phyloP scores from a whole-genome alignment of 352 stramenopile species.

The Pythium apleroticum region DNA sequence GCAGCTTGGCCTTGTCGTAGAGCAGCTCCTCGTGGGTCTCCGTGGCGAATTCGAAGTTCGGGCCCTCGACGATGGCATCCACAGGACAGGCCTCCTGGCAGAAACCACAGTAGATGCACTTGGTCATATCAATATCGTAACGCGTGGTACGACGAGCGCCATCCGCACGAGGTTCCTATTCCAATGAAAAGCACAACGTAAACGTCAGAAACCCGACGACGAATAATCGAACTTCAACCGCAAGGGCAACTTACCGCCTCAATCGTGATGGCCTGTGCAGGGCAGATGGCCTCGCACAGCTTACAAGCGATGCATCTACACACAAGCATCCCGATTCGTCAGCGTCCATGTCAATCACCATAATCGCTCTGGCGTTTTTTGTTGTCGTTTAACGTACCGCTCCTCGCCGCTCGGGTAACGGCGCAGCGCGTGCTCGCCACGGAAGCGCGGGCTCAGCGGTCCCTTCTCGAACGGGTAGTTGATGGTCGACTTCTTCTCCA shows the following conservation, averaged over 20 bases:
- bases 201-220: no score
- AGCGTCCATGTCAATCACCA: not conserved
- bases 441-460: slow-evolving; percentile 96
- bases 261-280: slow-evolving; percentile 99
- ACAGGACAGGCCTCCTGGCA: slow-evolving; percentile 97
- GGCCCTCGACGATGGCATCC: slow-evolving; percentile 99
- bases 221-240: not conserved
- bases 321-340: not conserved
- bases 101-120: slow-evolving; percentile 99
- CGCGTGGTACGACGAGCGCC: slow-evolving; percentile 97
- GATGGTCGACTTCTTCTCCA: slow-evolving; percentile 96
- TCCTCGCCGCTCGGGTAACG: slow-evolving; percentile 99
- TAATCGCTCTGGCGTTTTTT: not conserved
- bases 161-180: slow-evolving; percentile 94
- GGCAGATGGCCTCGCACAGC: slow-evolving; percentile 99
- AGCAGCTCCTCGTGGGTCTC: slow-evolving; percentile 99
- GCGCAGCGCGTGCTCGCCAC: slow-evolving; percentile 97
- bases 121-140: slow-evolving; percentile 99
- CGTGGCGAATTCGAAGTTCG: slow-evolving; percentile 99
- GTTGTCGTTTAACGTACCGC: slow-evolving; percentile 51
- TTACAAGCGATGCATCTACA: slow-evolving; percentile 99
- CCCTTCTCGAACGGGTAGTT: slow-evolving; percentile 99
- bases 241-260: slow-evolving; percentile 74
- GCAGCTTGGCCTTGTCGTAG: slow-evolving; percentile 99
- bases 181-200: not conserved